Percentiles rank a stretch among this genome's conserved stretches.
Conservation (phyloP, 345 rosid genomes). For the Populus pruinosa region DNA sequence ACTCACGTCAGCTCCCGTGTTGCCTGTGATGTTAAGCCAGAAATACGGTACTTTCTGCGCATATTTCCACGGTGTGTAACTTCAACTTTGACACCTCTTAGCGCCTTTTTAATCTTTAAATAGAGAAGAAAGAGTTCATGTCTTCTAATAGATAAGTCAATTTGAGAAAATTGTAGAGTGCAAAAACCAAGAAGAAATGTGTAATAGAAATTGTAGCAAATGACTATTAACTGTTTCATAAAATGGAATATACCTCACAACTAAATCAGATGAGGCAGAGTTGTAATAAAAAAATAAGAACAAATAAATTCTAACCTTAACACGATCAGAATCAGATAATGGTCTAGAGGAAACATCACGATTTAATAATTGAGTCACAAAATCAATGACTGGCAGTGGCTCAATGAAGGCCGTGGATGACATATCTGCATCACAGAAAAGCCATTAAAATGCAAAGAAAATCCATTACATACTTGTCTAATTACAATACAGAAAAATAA, state of each 20-base stretch:
- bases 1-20: slow-evolving; percentile 87
- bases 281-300: neutral
- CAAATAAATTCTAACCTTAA: slow-evolving; percentile 49
- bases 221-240: neutral
- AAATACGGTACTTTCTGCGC: slow-evolving; percentile 91
- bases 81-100: slow-evolving; percentile 89
- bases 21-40: slow-evolving; percentile 85
- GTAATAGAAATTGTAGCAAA: neutral
- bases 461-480: no score
- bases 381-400: slow-evolving; percentile 73
- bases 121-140: neutral
- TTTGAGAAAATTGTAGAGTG: neutral
- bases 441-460: neutral
- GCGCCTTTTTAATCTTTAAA: slow-evolving; percentile 77
- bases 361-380: slow-evolving; percentile 61
- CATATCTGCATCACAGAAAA: slow-evolving; percentile 57
- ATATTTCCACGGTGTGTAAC: slow-evolving; percentile 93
- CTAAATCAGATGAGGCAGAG: neutral
- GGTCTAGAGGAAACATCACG: slow-evolving; percentile 74
- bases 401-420: slow-evolving; percentile 96
- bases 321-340: slow-evolving; percentile 86
- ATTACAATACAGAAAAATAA: neutral
- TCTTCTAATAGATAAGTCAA: neutral
- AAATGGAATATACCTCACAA: no score
- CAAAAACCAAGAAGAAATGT: neutral